phyloP scores from a whole-genome alignment of 1,284 basidiomycete species.

The Irpex sp. region DNA sequence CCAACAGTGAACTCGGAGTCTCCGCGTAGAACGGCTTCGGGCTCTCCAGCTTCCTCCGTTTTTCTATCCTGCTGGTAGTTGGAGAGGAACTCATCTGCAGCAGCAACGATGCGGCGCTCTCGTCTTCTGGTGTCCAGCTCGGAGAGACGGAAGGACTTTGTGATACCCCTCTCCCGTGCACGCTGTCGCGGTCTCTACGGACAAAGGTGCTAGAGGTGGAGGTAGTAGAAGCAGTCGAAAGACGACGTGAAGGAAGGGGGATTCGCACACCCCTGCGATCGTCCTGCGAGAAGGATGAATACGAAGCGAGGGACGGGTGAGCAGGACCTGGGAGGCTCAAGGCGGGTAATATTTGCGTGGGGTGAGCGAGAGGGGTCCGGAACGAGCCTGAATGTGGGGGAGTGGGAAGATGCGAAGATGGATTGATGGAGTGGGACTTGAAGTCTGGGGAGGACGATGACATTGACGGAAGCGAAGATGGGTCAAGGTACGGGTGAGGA shows the following conservation, averaged over 20 bases:
- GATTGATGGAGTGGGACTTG: not conserved
- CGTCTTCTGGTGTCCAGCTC: slow-evolving; percentile 62
- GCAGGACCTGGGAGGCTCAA: slow-evolving; percentile 37
- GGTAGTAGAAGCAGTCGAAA: slow-evolving; percentile 3
- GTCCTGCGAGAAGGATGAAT: not conserved
- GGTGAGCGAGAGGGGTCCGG: slow-evolving; percentile 21
- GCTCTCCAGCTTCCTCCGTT: not conserved
- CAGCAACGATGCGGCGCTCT: slow-evolving; percentile 62
- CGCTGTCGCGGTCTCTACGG: not conserved
- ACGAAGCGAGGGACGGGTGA: slow-evolving; percentile 3
- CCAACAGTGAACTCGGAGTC: slow-evolving; percentile 19
- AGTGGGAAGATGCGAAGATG: slow-evolving; percentile 38
- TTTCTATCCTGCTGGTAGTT: not conserved
- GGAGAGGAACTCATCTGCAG: slow-evolving; percentile 51
- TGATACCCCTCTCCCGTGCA: slow-evolving; percentile 3
- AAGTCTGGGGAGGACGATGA: slow-evolving; percentile 17
- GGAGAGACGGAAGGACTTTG: slow-evolving; percentile 27
- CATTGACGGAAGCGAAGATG: slow-evolving; percentile 24
- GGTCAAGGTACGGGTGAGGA: slow-evolving; percentile 32
- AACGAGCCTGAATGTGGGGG: slow-evolving; percentile 40
- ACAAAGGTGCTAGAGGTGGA: not conserved
- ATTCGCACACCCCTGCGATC: slow-evolving; percentile 2
- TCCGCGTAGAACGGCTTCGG: slow-evolving; percentile 9
- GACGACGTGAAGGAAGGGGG: slow-evolving; percentile 3
- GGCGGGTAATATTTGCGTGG: slow-evolving; percentile 25